Base-by-base conservation (phyloP, 1,284 basidiomycete species). In the Sanghuangporus baumii region DNA sequence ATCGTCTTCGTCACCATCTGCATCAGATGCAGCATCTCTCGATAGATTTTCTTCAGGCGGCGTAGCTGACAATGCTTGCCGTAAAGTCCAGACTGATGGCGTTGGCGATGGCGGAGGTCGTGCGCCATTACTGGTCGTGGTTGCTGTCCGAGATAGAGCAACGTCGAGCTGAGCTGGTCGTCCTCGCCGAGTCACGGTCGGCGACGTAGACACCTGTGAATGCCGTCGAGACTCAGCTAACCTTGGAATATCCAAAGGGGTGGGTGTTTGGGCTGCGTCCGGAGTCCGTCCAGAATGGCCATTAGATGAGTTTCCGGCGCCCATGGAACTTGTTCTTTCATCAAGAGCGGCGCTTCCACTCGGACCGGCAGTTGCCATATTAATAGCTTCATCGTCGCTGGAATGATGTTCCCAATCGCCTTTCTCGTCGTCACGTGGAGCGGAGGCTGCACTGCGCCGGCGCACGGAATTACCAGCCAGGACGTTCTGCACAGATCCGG, bases 311-410 rank as follows among this genome's bases (percentile, higher is more conserved):
- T 26, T 18, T n/a, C 54, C 57, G 12, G 59, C 34, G 36, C 41
- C 41, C 40, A 60, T 59, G 2, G 84, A 79, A 71, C 90, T 92
- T 0, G 90, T 93, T 36, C 90, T 83, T 71, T 93, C 90, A 69
- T 93, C 91, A 59, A 93, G 72, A 31, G 86, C 85, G 69, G 87
- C 88, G 69, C 88, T 88, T 12, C 90, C 90, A 65, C 88, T 89
- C 8, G 88, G 80, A 14, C 84, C 88, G 9, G 90, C 90, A 1
- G 90, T 87, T 50, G 91, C 82, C 51, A 90, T 77, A 68, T 90
- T 84, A 61, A 93, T 89, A 12, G 89, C 91, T 72, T 93, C 91
- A 57, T 93, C 90, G 66, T 93, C 91, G 68, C 89, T 91, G 3
- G 81, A 85, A 36, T 72, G 75, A 48, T 67, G 66, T 46, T 64